Conservation (phyloP, 805 yeast genomes). For the Zygoascus biomembranicola region DNA sequence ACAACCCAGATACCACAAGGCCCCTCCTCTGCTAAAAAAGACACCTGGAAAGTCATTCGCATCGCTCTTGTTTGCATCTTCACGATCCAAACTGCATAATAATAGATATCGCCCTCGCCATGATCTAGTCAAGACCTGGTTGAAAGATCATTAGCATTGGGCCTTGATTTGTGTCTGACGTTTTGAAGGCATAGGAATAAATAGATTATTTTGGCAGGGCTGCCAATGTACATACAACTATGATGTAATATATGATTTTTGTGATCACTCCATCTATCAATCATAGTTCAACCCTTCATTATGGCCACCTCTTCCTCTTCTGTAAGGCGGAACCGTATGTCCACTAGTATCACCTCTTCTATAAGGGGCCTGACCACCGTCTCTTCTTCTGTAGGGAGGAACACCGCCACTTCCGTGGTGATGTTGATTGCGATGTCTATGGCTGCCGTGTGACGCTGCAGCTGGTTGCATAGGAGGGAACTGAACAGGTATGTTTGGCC, state of each 20-base stretch:
- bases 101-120: neutral
- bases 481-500: neutral
- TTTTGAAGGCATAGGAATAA: too few species aligned
- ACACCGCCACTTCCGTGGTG: neutral
- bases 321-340: neutral
- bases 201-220: too few species aligned
- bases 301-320: neutral
- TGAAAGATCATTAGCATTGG: neutral
- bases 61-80: neutral
- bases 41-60: neutral
- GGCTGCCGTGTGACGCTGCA: neutral
- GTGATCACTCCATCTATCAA: neutral
- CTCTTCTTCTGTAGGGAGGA: constrained; percentile 9
- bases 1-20: neutral
- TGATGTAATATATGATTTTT: too few species aligned
- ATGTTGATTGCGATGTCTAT: neutral
- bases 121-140: constrained; percentile 5
- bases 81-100: neutral
- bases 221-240: too few species aligned
- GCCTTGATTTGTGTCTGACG: too few species aligned
- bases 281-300: neutral
- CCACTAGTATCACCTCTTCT: neutral
- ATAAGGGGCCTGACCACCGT: neutral
- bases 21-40: neutral
- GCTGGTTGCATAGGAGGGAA: neutral